Percentiles rank a stretch among this genome's conserved stretches.
Conservation (phyloP, 148 eudicot genomes). For the Rheum nobile region DNA sequence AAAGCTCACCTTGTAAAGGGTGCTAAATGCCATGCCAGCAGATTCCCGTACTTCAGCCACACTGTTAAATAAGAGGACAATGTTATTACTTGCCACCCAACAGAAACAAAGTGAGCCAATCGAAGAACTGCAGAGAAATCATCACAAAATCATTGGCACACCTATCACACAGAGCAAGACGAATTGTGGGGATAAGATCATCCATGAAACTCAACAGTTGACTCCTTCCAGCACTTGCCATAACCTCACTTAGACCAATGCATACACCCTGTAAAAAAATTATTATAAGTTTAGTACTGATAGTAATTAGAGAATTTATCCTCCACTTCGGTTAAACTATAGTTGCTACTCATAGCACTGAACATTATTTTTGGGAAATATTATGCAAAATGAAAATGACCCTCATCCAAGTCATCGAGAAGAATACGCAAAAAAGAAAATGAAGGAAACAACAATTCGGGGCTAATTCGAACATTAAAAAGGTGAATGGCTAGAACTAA, state of each 20-base stretch:
- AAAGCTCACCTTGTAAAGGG: conserved; percentile 80
- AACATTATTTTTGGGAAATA: background rate
- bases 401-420: too few relatives aligned
- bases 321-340: background rate
- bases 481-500: background rate
- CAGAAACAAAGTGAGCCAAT: background rate
- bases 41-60: conserved; percentile 84
- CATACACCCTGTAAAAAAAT: conserved; percentile 68
- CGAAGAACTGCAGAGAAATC: background rate
- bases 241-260: conserved; percentile 96
- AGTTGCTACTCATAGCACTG: background rate
- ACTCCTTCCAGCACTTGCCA: conserved; percentile 94
- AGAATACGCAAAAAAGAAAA: background rate
- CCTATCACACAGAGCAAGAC: conserved; percentile 99
- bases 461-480: background rate
- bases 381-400: background rate
- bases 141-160: conserved; percentile 17
- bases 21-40: conserved; percentile 90
- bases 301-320: background rate
- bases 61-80: conserved; percentile 29
- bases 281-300: background rate
- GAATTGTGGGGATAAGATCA: conserved; percentile 87
- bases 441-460: background rate
- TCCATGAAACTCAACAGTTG: conserved; percentile 83
- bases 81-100: background rate